These are phyloP conservation scores for Diaporthe destruens DNA, from an alignment of 2,329 filamentous ascomycete genomes.

Conservation along the genomic window DNA sequence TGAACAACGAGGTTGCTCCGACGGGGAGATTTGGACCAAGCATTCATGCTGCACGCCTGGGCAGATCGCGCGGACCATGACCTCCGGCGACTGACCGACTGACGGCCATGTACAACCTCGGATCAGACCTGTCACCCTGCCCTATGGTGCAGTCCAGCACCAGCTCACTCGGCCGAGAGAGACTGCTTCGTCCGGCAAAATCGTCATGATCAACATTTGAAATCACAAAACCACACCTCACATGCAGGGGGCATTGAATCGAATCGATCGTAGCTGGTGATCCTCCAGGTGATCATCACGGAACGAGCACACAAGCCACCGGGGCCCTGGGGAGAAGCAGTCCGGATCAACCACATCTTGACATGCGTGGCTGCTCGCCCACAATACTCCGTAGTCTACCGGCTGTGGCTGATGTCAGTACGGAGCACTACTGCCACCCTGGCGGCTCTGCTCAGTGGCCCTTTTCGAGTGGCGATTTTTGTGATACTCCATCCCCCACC, in stretches of 20 bases:
- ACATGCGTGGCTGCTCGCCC: background rate
- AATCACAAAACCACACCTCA: background rate
- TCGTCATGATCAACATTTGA: constrained; percentile 1
- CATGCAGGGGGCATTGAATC: background rate
- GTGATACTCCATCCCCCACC: too few relatives aligned
- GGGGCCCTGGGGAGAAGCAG: background rate
- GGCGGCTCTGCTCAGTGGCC: background rate
- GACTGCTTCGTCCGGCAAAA: background rate
- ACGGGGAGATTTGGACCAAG: background rate
- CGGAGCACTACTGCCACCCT: background rate
- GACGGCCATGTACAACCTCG: background rate
- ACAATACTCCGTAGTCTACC: too few relatives aligned
- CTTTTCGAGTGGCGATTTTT: background rate
- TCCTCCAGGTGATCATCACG: constrained; percentile 26
- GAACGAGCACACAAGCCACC: background rate
- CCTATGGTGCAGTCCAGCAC: background rate
- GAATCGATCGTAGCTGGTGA: constrained; percentile 19
- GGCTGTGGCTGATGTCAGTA: constrained; percentile 14
- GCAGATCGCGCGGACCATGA: background rate
- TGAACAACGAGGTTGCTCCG: background rate
- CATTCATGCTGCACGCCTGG: background rate
- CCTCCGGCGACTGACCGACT: background rate
- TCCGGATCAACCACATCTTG: background rate
- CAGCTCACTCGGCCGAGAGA: constrained; percentile 1
- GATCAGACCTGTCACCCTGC: background rate